Conservation (phyloP, 2,329 filamentous ascomycete genomes). For the Rhinocladiella mackenziei region DNA sequence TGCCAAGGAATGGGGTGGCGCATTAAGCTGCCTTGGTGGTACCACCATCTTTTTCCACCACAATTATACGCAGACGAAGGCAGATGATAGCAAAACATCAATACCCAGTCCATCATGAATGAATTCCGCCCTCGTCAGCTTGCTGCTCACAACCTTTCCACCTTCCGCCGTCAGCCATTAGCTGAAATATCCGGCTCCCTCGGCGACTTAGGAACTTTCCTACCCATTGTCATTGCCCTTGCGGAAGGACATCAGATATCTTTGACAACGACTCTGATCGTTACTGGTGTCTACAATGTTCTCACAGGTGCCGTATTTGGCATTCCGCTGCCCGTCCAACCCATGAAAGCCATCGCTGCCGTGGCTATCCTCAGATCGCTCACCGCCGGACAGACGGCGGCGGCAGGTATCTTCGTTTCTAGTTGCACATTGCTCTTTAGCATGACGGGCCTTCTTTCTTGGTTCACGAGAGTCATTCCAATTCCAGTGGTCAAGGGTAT, state of each 20-base stretch:
- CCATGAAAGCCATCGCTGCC: slow-evolving; percentile 85
- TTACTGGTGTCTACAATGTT: slow-evolving; percentile 84
- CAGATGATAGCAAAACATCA: neutral
- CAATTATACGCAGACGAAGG: neutral
- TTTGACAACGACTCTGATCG: slow-evolving; percentile 75
- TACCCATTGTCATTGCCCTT: slow-evolving; percentile 84
- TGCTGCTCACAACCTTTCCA: slow-evolving; percentile 50
- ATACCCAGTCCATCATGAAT: slow-evolving; percentile 1
- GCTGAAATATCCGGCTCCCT: slow-evolving; percentile 83
- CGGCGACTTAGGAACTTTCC: slow-evolving; percentile 83
- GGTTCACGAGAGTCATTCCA: slow-evolving; percentile 70
- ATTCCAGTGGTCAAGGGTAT: slow-evolving; percentile 91
- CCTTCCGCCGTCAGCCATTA: slow-evolving; percentile 54
- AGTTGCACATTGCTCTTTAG: slow-evolving; percentile 71
- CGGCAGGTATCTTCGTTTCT: slow-evolving; percentile 77
- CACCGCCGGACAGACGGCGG: slow-evolving; percentile 67
- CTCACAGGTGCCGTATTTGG: slow-evolving; percentile 78
- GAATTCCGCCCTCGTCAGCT: slow-evolving; percentile 10
- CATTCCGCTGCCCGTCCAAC: slow-evolving; percentile 85
- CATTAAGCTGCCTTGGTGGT: too few species aligned
- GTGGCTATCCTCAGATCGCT: slow-evolving; percentile 72
- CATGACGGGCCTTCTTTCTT: slow-evolving; percentile 70
- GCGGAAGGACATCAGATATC: slow-evolving; percentile 74
- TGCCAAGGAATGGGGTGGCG: too few species aligned
- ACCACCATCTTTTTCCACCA: neutral